Evolutionary conservation across 768 basidiomycete genomes (phyloP).

Genomic region (Paxillus ammoniavirescens): DNA sequence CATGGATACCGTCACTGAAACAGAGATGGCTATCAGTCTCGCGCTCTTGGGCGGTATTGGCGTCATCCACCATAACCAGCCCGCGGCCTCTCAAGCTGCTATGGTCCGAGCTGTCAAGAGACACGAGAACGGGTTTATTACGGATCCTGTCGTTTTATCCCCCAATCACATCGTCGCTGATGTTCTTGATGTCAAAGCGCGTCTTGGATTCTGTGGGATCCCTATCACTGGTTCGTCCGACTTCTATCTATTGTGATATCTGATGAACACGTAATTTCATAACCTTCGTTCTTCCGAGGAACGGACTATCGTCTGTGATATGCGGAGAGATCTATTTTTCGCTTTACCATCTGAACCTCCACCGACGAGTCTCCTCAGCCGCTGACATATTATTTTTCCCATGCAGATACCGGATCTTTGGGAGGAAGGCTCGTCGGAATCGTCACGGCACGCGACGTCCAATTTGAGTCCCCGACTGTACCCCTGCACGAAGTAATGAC

Average conservation of each 20-base stretch:
- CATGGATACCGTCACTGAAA: slow-evolving; percentile 99
- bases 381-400: slow-evolving; percentile 19
- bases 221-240: slow-evolving; percentile 89
- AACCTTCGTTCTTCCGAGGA: slow-evolving; percentile 92
- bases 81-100: slow-evolving; percentile 80
- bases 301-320: slow-evolving; percentile 68
- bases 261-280: slow-evolving; percentile 49
- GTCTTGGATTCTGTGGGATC: slow-evolving; percentile 93
- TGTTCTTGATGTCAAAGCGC: slow-evolving; percentile 89
- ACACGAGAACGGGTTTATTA: slow-evolving; percentile 98
- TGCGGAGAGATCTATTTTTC: slow-evolving; percentile 53
- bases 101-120: slow-evolving; percentile 99
- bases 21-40: slow-evolving; percentile 89
- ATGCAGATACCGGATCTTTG: slow-evolving; percentile 78
- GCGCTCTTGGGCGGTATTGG: slow-evolving; percentile 96
- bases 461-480: slow-evolving; percentile 73
- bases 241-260: slow-evolving; percentile 5
- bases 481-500: slow-evolving; percentile 88
- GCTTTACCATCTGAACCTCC: slow-evolving; percentile 15
- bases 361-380: background rate
- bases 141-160: slow-evolving; percentile 87
- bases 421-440: slow-evolving; percentile 95
- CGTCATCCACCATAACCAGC: slow-evolving; percentile 96
- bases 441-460: slow-evolving; percentile 93
- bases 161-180: slow-evolving; percentile 79